These are phyloP conservation scores for Dianthus caryophyllus DNA, from an alignment of 148 eudicot genomes.

Conservation along the genomic window DNA sequence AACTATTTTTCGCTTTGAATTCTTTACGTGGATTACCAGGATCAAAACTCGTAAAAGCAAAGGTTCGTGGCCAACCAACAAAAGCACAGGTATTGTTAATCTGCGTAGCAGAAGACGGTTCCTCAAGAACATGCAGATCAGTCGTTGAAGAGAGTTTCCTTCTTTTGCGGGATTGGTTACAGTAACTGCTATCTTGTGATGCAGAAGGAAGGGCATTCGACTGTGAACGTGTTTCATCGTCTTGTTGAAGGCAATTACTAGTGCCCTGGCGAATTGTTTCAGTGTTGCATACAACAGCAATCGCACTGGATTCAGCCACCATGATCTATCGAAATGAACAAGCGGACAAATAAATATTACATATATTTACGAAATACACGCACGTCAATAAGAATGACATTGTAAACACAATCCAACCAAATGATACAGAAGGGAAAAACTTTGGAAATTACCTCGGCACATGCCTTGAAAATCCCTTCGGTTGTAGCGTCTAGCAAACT, in stretches of 20 bases:
- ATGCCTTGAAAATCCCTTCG: slow-evolving; percentile 27
- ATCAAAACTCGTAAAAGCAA: slow-evolving; percentile 1
- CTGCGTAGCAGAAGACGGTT: not conserved
- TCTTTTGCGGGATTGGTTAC: slow-evolving; percentile 19
- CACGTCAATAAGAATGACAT: no score
- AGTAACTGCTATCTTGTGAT: slow-evolving; percentile 13
- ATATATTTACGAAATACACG: not conserved
- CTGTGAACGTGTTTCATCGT: not conserved
- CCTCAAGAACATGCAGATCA: slow-evolving; percentile 4
- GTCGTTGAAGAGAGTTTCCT: slow-evolving; percentile 21
- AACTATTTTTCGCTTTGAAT: not conserved
- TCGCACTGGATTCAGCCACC: slow-evolving; percentile 11
- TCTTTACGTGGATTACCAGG: not conserved
- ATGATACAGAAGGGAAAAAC: not conserved
- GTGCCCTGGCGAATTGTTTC: not conserved
- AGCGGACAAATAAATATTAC: not conserved
- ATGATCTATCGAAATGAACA: slow-evolving; percentile 14
- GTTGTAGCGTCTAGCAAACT: slow-evolving; percentile 34
- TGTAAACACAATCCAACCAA: not conserved
- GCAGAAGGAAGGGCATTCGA: not conserved
- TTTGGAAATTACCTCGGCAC: slow-evolving; percentile 27
- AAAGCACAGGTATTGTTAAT: not conserved
- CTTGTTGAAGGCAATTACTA: not conserved
- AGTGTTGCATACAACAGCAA: not conserved
- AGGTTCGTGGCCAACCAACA: slow-evolving; percentile 4